These are phyloP conservation scores for Eucalyptus caleyi DNA, from an alignment of 345 rosid species.

Conservation along the genomic window DNA sequence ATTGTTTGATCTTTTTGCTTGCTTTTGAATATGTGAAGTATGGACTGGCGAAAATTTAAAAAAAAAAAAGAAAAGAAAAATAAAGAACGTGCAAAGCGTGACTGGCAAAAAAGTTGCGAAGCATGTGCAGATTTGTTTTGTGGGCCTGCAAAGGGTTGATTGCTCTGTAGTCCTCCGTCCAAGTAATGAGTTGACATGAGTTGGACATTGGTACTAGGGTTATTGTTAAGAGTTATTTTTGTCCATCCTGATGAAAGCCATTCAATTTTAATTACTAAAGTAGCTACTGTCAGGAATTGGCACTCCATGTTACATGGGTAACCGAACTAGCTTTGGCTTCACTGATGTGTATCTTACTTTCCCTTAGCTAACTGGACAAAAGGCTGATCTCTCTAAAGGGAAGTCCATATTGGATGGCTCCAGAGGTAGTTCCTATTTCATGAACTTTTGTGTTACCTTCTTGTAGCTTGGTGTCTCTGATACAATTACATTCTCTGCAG, in stretches of 20 bases:
- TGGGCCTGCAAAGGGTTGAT: not conserved
- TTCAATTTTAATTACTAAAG: not conserved
- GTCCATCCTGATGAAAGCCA: not conserved
- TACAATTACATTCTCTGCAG: slow-evolving; percentile 19
- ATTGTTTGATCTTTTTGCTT: not conserved
- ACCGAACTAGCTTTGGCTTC: not conserved
- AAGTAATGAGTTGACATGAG: not conserved
- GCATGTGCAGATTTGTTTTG: not conserved
- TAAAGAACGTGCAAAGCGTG: not conserved
- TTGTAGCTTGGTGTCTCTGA: not conserved
- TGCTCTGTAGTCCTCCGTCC: not conserved
- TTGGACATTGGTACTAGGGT: not conserved
- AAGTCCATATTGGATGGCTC: slow-evolving; percentile 99
- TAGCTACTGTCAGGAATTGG: not conserved
- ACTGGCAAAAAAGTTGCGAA: not conserved
- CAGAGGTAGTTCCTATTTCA: slow-evolving; percentile 51
- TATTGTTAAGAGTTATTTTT: not conserved
- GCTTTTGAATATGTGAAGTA: not conserved
- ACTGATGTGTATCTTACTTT: not conserved
- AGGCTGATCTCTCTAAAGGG: slow-evolving; percentile 80
- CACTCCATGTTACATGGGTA: not conserved
- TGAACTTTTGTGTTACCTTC: not conserved
- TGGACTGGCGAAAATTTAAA: not conserved
- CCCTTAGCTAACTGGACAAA: slow-evolving; percentile 74
- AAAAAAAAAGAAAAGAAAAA: not conserved